Percentiles rank a stretch among this genome's conserved stretches.
phyloP scores from a whole-genome alignment of 2,329 filamentous ascomycete genomes.

The Ophiostoma pallidulum region DNA sequence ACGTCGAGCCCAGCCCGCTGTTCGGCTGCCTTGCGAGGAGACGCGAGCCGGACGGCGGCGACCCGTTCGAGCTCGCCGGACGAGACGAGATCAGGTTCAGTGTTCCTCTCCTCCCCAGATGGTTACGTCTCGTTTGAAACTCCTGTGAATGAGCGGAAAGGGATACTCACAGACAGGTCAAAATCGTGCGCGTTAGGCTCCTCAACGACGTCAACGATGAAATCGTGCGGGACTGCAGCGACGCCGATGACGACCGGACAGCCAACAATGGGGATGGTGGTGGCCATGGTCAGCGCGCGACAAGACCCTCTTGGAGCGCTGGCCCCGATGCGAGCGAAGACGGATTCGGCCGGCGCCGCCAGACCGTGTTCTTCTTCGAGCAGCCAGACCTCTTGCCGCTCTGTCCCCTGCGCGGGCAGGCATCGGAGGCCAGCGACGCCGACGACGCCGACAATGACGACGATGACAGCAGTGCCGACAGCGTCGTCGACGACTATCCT shows the following conservation, averaged over 20 bases:
- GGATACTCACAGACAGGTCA: background rate
- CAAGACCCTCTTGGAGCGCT: too few species aligned
- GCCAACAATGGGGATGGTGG: too few species aligned
- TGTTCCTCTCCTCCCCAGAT: too few species aligned
- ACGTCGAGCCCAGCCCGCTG: constrained; percentile 20
- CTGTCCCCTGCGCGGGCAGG: background rate
- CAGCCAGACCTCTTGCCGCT: background rate
- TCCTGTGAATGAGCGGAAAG: too few species aligned
- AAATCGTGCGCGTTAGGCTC: too few species aligned
- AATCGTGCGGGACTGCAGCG: background rate
- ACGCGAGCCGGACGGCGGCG: constrained; percentile 2
- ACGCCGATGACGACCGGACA: background rate
- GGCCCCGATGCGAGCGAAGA: too few species aligned
- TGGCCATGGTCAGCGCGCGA: too few species aligned
- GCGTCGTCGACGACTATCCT: background rate
- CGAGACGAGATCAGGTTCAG: constrained; percentile 11
- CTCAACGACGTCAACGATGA: constrained; percentile 8
- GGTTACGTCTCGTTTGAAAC: too few species aligned
- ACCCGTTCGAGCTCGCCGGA: background rate
- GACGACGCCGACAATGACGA: background rate
- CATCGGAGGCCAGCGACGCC: background rate
- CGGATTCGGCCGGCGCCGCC: too few species aligned
- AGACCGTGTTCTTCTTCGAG: constrained; percentile 10
- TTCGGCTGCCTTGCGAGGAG: constrained; percentile 13
- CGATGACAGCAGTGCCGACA: background rate